phyloP scores from a whole-genome alignment of 2,329 filamentous ascomycete genomes.

The Chrysoporthe austroafricana region DNA sequence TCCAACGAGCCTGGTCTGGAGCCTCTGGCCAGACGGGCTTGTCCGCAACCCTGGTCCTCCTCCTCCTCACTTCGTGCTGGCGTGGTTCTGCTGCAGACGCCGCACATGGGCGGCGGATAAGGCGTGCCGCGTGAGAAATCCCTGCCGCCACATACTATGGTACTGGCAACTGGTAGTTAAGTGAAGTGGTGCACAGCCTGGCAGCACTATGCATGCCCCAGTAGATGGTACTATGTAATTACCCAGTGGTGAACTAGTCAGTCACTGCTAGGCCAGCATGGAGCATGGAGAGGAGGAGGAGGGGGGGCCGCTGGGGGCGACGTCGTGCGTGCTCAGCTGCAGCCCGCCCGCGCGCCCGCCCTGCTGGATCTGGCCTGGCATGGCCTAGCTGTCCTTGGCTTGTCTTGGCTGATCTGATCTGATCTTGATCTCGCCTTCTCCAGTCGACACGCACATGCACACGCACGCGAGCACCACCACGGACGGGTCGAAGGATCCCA shows the following conservation, averaged over 20 bases:
- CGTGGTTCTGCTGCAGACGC: constrained; percentile 4
- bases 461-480: neutral
- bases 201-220: too few species aligned
- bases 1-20: neutral
- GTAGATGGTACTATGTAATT: too few species aligned
- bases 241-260: too few species aligned
- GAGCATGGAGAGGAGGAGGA: too few species aligned
- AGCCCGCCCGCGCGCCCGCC: neutral
- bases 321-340: too few species aligned
- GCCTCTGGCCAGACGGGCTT: neutral
- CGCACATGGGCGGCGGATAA: neutral
- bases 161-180: too few species aligned
- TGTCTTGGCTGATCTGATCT: too few species aligned
- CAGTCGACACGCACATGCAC: neutral
- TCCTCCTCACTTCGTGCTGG: neutral
- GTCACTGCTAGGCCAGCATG: too few species aligned
- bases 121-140: constrained; percentile 6
- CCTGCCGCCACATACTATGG: neutral
- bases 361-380: neutral
- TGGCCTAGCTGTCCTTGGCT: neutral
- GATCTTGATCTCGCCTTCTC: neutral
- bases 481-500: neutral
- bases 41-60: neutral
- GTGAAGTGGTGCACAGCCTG: too few species aligned
- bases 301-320: too few species aligned